Evolutionary conservation across 345 rosid species (phyloP).

Genomic region (Hibiscus mutabilis): DNA sequence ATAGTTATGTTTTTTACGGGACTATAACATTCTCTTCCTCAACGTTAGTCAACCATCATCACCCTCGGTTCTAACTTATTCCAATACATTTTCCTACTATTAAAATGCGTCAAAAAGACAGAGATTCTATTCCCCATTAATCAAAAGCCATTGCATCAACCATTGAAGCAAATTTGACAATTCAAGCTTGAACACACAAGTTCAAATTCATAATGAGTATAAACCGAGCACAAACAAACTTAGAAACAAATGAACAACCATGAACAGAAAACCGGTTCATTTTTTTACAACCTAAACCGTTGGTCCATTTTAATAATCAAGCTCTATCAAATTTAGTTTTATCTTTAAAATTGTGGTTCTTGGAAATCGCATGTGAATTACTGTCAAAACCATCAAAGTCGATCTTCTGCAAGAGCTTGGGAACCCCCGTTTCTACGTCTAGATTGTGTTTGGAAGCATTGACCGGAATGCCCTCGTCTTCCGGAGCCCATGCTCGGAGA

Average conservation of each 20-base stretch:
- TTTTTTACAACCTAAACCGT: neutral
- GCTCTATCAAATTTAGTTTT: neutral
- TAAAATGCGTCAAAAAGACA: too few relatives aligned
- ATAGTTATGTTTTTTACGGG: too few relatives aligned
- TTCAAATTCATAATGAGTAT: neutral
- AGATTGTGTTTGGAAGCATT: constrained; percentile 33
- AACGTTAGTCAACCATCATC: too few relatives aligned
- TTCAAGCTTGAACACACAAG: neutral
- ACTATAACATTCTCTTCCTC: too few relatives aligned
- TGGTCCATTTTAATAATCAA: neutral
- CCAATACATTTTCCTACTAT: too few relatives aligned
- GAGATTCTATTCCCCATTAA: too few relatives aligned
- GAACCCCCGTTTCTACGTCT: constrained; percentile 46
- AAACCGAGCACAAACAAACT: neutral
- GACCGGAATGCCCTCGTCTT: constrained; percentile 18
- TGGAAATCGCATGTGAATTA: neutral
- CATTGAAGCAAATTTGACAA: too few relatives aligned
- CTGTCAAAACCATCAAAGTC: constrained; percentile 32
- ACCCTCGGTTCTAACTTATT: too few relatives aligned
- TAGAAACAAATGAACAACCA: neutral
- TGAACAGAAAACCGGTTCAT: neutral
- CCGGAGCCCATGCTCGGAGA: constrained; percentile 58
- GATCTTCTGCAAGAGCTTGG: constrained; percentile 38
- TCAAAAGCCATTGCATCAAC: too few relatives aligned
- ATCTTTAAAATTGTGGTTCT: neutral